Evolutionary conservation across 2,329 filamentous ascomycete species (phyloP).

Genomic region (Coleophoma eucalyptorum): DNA sequence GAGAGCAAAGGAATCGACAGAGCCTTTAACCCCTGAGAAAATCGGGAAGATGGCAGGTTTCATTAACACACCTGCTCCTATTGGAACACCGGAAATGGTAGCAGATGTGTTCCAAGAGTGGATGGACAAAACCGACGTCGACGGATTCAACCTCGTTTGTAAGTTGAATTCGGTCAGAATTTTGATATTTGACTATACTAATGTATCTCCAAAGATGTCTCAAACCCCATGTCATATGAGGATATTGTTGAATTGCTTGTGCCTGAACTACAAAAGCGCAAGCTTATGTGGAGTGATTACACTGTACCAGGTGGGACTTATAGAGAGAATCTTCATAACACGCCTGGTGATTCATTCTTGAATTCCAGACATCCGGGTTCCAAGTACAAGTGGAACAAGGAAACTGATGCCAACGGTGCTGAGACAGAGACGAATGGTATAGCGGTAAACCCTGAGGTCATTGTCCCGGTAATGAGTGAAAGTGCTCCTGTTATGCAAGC

Average conservation of each 20-base stretch:
- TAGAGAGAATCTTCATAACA: slow-evolving; percentile 55
- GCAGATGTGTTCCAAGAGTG: slow-evolving; percentile 21
- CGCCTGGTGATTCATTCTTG: slow-evolving; percentile 44
- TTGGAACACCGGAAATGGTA: slow-evolving; percentile 17
- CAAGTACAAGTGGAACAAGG: slow-evolving; percentile 36
- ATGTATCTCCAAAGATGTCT: slow-evolving; percentile 7
- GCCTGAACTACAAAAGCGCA: slow-evolving; percentile 57
- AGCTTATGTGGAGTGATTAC: slow-evolving; percentile 48
- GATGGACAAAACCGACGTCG: slow-evolving; percentile 20
- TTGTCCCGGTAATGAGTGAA: too few species aligned
- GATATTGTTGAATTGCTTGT: slow-evolving; percentile 64
- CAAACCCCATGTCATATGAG: slow-evolving; percentile 63
- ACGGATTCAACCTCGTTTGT: slow-evolving; percentile 23
- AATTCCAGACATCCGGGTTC: slow-evolving; percentile 43
- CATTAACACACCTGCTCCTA: slow-evolving; percentile 8
- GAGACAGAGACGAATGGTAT: too few species aligned
- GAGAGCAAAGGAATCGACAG: background rate
- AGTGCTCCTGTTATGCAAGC: too few species aligned
- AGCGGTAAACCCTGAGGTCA: too few species aligned
- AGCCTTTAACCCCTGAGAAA: background rate
- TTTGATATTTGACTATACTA: background rate
- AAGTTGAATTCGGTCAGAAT: background rate
- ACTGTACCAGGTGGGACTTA: slow-evolving; percentile 54
- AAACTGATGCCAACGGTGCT: too few species aligned
- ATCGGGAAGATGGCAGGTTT: background rate